Base-by-base conservation (phyloP, 257 asterid genomes). In the Fraxinus americana region DNA sequence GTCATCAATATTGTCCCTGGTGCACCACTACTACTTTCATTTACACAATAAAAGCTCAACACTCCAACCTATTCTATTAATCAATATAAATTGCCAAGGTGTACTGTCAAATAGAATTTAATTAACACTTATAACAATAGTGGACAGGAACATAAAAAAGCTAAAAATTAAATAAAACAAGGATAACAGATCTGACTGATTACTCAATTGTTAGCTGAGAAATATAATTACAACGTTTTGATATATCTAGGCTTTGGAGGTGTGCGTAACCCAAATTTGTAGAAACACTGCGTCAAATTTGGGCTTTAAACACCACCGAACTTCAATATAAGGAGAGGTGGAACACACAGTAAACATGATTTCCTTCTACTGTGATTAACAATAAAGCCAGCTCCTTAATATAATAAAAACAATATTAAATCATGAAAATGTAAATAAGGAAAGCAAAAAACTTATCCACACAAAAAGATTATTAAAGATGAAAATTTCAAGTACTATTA, bases 261-360 rank as follows among this genome's bases (percentile, higher is more conserved):
- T 67, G 50, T 67, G 90, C 90, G 88, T 86, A 83, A 86, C 88
- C 90, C 78, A 73, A 73, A 75, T 77, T 82, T 71, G 16, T 77
- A 66, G 82, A 4, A 36, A n/a, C 2, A 61, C n/a, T 38, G 13
- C 0, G 71, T 75, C 70, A 86, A 82, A 83, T 45, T 48, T 65
- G 65, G 86, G 90, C 88, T 86, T 86, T 82, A 83, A 81, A 82
- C 85, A 79, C 90, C 88, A 70, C 85, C 86, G 23, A n/a, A 50
- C 34, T 21, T 86, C 71, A 69, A 48, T 81, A 71, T 86, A 3
- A 79, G 88, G 90, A 83, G 86, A 66, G 77, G 78, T 80, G 5
- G 65, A 78, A 4, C 5, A 35, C 70, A 76, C 5, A 71, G 65
- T 81, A 79, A 74, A 66, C 10, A 74, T 9, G 48, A 38, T 65